Evolutionary conservation across 768 basidiomycete genomes (phyloP).

Genomic region (Mycena albidolilacea): DNA sequence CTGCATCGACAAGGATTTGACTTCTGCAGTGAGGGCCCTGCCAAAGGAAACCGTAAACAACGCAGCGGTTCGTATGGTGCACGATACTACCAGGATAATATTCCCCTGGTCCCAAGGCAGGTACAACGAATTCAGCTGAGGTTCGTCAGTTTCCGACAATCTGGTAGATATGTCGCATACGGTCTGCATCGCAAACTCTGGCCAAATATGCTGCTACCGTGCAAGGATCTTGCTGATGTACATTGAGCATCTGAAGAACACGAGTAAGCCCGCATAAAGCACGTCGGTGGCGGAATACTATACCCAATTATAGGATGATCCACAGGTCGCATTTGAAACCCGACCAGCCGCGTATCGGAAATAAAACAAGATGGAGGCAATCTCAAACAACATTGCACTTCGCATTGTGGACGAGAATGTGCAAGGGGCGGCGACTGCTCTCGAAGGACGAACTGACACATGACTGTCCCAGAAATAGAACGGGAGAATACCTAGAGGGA

Average conservation of each 20-base stretch:
- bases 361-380: not conserved
- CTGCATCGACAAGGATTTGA: slow-evolving; percentile 50
- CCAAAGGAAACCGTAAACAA: not conserved
- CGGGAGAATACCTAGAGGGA: slow-evolving; percentile 7
- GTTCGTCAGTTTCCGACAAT: not conserved
- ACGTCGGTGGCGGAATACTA: not conserved
- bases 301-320: slow-evolving; percentile 39
- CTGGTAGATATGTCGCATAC: slow-evolving; percentile 2
- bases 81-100: slow-evolving; percentile 11
- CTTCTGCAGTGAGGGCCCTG: slow-evolving; percentile 7
- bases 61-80: not conserved
- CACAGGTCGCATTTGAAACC: slow-evolving; percentile 11
- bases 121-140: slow-evolving; percentile 15
- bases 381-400: not conserved
- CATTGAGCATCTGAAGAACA: slow-evolving; percentile 38
- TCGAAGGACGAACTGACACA: not conserved
- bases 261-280: not conserved
- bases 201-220: slow-evolving; percentile 38
- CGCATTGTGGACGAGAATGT: not conserved
- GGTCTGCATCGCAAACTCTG: slow-evolving; percentile 7
- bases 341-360: not conserved
- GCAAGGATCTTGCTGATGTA: slow-evolving; percentile 42
- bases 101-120: slow-evolving; percentile 24
- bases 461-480: slow-evolving; percentile 6
- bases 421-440: not conserved